phyloP scores from a whole-genome alignment of 495 filamentous ascomycete genomes.

The Penicillium psychrofluorescens region DNA sequence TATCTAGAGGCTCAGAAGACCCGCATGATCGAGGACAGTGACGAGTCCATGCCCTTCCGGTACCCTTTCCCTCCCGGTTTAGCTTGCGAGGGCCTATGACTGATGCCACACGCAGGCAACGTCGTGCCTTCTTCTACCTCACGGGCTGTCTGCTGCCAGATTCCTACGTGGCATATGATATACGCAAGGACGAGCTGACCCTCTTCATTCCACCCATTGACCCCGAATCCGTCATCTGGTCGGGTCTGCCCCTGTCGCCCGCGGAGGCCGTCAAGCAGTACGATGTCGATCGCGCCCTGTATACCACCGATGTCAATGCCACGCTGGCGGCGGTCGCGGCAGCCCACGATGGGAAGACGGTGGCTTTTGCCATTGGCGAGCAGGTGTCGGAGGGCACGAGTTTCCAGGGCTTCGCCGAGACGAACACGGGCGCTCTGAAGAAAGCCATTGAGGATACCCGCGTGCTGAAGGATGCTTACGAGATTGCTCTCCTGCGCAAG shows the following conservation, averaged over 20 bases:
- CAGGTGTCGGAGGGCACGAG: conserved; percentile 60
- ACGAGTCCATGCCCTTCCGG: conserved; percentile 71
- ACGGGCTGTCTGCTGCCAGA: conserved; percentile 81
- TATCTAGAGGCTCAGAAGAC: conserved; percentile 85
- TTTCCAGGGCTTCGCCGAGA: conserved; percentile 55
- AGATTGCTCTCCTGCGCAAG: conserved; percentile 73
- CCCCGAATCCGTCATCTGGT: conserved; percentile 91
- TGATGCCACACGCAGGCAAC: conserved; percentile 47
- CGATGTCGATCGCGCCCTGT: conserved; percentile 74
- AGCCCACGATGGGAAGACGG: conserved; percentile 36
- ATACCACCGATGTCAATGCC: conserved; percentile 62
- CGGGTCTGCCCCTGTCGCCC: conserved; percentile 70
- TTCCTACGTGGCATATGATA: conserved; percentile 74
- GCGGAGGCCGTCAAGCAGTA: conserved; percentile 69
- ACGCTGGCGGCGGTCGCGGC: conserved; percentile 44
- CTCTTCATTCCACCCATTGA: conserved; percentile 90
- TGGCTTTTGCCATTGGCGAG: conserved; percentile 62
- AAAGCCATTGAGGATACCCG: conserved; percentile 70
- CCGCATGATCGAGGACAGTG: conserved; percentile 73
- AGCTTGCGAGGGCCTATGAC: not conserved
- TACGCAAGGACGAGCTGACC: conserved; percentile 61
- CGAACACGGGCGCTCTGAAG: conserved; percentile 57
- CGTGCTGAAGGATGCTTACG: conserved; percentile 77
- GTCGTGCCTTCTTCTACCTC: conserved; percentile 91
- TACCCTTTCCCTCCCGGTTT: conserved; percentile 25